Conservation (phyloP, 768 basidiomycete species). For the Cystofilobasidium ferigula region DNA sequence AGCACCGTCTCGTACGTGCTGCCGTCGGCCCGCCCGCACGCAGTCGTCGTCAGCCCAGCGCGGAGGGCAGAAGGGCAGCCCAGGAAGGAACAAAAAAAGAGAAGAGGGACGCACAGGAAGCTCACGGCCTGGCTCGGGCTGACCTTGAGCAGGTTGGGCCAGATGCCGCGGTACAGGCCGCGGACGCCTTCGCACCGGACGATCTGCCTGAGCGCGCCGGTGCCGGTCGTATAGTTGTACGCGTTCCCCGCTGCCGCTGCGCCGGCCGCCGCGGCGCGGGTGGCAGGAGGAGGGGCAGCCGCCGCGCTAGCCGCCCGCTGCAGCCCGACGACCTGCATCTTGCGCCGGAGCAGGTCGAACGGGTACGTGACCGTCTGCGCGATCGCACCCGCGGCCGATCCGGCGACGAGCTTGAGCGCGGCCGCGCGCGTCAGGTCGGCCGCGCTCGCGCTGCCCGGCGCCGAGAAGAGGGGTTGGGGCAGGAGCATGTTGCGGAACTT, state of each 20-base stretch:
- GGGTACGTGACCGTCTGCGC: constrained; percentile 93
- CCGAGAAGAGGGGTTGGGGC: background rate
- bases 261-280: background rate
- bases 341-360: constrained; percentile 83
- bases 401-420: constrained; percentile 44
- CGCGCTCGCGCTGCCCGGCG: background rate
- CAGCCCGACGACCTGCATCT: constrained; percentile 60
- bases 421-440: background rate
- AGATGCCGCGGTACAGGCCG: constrained; percentile 21
- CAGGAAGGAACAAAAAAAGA: background rate
- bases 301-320: background rate
- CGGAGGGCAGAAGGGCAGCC: background rate
- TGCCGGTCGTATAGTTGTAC: constrained; percentile 22
- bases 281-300: too few species aligned
- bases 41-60: background rate
- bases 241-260: background rate
- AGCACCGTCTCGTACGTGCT: constrained; percentile 5
- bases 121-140: constrained; percentile 17
- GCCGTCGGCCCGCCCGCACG: too few species aligned
- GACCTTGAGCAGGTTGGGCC: constrained; percentile 26
- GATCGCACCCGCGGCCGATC: constrained; percentile 73
- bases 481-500: constrained; percentile 3
- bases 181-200: constrained; percentile 19
- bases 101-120: constrained; percentile 14
- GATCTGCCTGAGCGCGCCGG: constrained; percentile 25